Base-by-base conservation (phyloP, 257 asterid genomes). In the Apocynum venetum region DNA sequence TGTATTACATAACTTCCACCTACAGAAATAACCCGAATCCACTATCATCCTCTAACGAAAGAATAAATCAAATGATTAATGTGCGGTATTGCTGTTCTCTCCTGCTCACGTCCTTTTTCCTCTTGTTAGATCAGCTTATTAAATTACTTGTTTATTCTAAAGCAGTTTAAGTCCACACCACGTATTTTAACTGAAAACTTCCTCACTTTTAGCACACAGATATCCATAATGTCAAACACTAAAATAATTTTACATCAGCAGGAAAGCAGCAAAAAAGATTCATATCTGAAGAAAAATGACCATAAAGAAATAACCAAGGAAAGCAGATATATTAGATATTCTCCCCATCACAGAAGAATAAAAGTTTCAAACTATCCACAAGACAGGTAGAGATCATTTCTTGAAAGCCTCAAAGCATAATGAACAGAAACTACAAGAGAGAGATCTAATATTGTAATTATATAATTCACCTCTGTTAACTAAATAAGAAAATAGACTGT, bases 1-100 rank as follows among this genome's bases (percentile, higher is more conserved):
- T 75, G 75, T 48, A 88, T 93, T 82, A 86, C 84, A 77, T 77
- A 85, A 77, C 78, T 86, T 84, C 84, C 79, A 73, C 81, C 63
- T n/a, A 19, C 52, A 78, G 60, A 72, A 68, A 69, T 72, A 68
- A 72, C 69, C 70, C 78, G 67, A 73, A 40, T 69, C 80, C 80
- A 77, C 68, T 64, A 79, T 73, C 73, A 81, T 72, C 77, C 80
- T 65, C 83, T 51, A 53, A 60, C 46, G 69, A 61, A 76, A 69
- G 76, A 80, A 72, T 43, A 75, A 74, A 67, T 75, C 79, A 85
- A 80, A 61, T 71, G 55, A 56, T 74, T 51, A 72, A 25, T 6
- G 36, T 41, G 4, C 31, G 53, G 49, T 4, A 43, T 49, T n/a
- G 13, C 65, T 55, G 46, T 63, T 72, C 76, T 73, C 76, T 19